Base-by-base conservation (phyloP, 2,329 filamentous ascomycete genomes). In the Venturia nashicola region DNA sequence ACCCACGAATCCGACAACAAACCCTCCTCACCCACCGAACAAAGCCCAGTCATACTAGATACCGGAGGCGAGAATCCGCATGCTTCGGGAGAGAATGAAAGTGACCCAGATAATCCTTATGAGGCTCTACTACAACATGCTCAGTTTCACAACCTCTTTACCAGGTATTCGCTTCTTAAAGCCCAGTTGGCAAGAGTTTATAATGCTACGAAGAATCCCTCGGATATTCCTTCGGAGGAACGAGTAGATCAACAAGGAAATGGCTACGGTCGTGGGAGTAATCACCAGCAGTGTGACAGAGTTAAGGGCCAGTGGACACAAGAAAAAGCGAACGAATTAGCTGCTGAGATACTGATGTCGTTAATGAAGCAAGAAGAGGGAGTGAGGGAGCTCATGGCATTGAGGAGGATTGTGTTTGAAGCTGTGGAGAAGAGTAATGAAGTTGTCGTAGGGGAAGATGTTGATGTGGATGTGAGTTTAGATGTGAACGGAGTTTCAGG, bases 351-450 rank as follows among this genome's bases (percentile, higher is more conserved):
- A 65, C 61, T 73, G 61, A 70, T 68, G 63, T 66, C 66, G 1
- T 67, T 70, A 20, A 68, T 67, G 18, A 70, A 71, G 55, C 70
- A 72, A 63, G 70, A 73, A 36, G 74, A 76, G 42, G 76, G 72
- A 1, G 71, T 80, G 69, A 68, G 67, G 5, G 76, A 78, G 59
- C 79, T 79, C 67, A 72, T 71, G 54, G 65, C 63, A 36, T 65
- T 73, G 40, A 67, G 73, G 6, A 68, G 69, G 34, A 70, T 72
- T 59, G 66, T 67, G 0, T 71, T 72, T 61, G 68, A 65, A 18
- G 57, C 67, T 23, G 43, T 65, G 23, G 57, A 63, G 42, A 40
- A 64, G 23, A 64, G 55, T 7, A 65, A 66, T n/a, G 57, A 51
- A 16, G 55, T 23, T 46, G 61, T 18, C 9, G 14, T 5, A 11